Percentiles rank a stretch among this genome's conserved stretches.
Evolutionary conservation across 495 filamentous ascomycete genomes (phyloP).

Genomic region (Lasiosphaeria miniovina): DNA sequence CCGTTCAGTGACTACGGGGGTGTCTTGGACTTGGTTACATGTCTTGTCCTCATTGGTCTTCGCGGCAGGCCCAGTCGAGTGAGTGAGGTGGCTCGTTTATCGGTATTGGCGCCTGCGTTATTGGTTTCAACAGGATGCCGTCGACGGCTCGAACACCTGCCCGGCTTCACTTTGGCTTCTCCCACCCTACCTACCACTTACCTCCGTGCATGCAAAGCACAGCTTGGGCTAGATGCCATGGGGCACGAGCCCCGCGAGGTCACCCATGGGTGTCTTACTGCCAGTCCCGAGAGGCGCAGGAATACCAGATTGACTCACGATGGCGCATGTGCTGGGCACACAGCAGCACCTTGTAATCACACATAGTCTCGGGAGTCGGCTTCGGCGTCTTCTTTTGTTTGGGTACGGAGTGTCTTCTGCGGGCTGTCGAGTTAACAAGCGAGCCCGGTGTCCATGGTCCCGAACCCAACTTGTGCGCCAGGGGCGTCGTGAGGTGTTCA

Average conservation of each 20-base stretch:
- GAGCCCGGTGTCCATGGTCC: conserved; percentile 8
- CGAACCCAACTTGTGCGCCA: conserved; percentile 7
- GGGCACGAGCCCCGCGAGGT: conserved; percentile 5
- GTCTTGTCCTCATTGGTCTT: conserved; percentile 15
- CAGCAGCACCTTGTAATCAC: conserved; percentile 24
- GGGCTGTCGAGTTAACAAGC: neutral
- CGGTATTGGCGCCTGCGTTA: conserved; percentile 5
- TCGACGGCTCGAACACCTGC: conserved; percentile 1
- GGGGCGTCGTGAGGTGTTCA: neutral
- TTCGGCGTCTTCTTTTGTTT: conserved; percentile 10
- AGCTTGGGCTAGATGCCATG: conserved; percentile 1
- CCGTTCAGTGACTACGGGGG: too few species aligned
- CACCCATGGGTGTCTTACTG: conserved; percentile 18
- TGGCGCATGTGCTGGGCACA: conserved; percentile 28
- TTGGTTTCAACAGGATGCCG: conserved; percentile 20
- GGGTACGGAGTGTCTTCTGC: neutral
- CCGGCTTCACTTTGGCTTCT: conserved; percentile 3
- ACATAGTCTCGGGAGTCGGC: conserved; percentile 27
- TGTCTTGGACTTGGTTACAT: conserved; percentile 7
- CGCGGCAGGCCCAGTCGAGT: neutral
- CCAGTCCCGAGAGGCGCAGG: conserved; percentile 23
- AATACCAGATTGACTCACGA: conserved; percentile 36
- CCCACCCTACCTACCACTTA: neutral
- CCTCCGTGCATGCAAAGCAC: conserved; percentile 14
- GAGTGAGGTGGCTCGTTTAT: neutral